These are phyloP conservation scores for Clitoria ternatea DNA, from an alignment of 306 rosid species.

Conservation along the genomic window DNA sequence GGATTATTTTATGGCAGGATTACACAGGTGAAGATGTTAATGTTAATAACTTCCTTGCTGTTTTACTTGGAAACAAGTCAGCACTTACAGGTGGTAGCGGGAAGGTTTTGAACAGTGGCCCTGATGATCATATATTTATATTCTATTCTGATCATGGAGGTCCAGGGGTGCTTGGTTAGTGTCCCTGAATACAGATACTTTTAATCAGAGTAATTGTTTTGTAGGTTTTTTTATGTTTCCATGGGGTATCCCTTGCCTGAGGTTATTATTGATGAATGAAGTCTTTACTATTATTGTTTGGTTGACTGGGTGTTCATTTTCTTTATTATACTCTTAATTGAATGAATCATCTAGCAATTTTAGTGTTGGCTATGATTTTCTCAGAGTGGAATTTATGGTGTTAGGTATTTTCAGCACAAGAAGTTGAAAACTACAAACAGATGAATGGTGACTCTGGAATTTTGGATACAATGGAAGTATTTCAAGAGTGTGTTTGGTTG, in stretches of 20 bases:
- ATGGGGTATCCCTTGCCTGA: not conserved
- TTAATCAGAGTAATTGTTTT: not conserved
- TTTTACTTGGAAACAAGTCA: conserved; percentile 74
- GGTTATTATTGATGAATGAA: not conserved
- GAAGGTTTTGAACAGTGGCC: conserved; percentile 92
- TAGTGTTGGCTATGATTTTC: not conserved
- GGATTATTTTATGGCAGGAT: conserved; percentile 54
- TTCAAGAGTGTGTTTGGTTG: not conserved
- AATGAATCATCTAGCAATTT: not conserved
- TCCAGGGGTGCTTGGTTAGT: conserved; percentile 97
- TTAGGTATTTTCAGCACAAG: not conserved
- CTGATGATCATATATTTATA: conserved; percentile 85
- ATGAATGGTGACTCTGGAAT: not conserved
- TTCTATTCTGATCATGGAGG: conserved; percentile 92
- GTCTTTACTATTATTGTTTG: not conserved
- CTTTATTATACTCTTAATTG: not conserved
- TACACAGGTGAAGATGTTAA: conserved; percentile 75
- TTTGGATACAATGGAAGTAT: not conserved
- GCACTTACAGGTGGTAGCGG: conserved; percentile 91
- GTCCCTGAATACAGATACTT: not conserved
- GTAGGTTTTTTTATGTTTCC: conserved; percentile 5
- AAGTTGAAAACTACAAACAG: not conserved
- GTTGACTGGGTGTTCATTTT: conserved; percentile 7
- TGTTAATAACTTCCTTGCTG: conserved; percentile 66
- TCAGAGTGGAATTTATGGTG: not conserved